Base-by-base conservation (phyloP, 2,329 filamentous ascomycete genomes). In the Diplodia intermedia region DNA sequence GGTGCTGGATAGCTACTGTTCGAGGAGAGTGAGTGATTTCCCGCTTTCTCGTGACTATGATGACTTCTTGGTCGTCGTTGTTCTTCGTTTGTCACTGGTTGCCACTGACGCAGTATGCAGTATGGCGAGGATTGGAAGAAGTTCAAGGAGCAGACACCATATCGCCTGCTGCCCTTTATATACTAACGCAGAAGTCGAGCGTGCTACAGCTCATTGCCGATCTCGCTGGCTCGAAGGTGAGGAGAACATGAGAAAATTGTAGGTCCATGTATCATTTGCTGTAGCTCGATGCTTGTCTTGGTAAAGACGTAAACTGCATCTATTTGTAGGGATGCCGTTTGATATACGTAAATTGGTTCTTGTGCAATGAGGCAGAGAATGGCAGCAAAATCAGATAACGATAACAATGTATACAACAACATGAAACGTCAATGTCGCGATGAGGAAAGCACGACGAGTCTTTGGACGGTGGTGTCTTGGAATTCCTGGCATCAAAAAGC, bases 1-100 rank as follows among this genome's bases (percentile, higher is more conserved):
- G 0, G 75, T 81, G 5, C 71, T 87, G 69, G 83, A 85, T 71
- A 75, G 81, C 67, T 86, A 87, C 71, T 83, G 85, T 71, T 72
- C 75, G 65, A 75, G 75, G 67, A 69, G 75, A 56, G 66, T 68
- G 31, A 68, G 49, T 66, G 20, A 12, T 60, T 14, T 29, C 9
- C n/a, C 36, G 36, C 11, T 38, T 49, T 26, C 18, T 7, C 4
- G 8, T 33, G 6, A 6, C 8, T 9, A 2, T 33, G 31, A 33
- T 7, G 1, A 31, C 31, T 31, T 23, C 12, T 7, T 29, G 20
- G 4, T 11, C 49, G 7, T 38, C 31, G n/a, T 77, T 47, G 61
- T 75, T 29, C 2, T 9, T 38, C 1, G 4, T 38, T 38, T 20
- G 5, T 2, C 49, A 8, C 20, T 52, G n/a, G 9, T 4, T 23